phyloP scores from a whole-genome alignment of 2,329 filamentous ascomycete species.

The Alternaria sp. region DNA sequence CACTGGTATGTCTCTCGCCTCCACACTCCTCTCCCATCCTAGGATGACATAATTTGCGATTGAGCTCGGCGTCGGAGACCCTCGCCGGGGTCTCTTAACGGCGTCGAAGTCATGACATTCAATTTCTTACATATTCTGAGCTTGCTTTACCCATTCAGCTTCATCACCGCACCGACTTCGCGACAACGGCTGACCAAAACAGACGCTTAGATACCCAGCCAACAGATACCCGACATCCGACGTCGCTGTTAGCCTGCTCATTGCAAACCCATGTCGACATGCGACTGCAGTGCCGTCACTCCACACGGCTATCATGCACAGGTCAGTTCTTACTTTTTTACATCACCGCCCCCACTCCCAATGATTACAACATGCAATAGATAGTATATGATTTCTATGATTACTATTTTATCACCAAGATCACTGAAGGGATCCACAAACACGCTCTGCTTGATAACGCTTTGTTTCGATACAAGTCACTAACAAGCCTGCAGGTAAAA shows the following conservation, averaged over 20 bases:
- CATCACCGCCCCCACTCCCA: constrained; percentile 49
- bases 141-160: constrained; percentile 18
- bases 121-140: constrained; percentile 99
- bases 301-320: not conserved
- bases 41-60: constrained; percentile 99
- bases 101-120: constrained; percentile 79
- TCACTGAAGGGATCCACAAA: constrained; percentile 63
- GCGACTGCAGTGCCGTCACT: not conserved
- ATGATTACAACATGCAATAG: constrained; percentile 72
- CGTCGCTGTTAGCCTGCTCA: not conserved
- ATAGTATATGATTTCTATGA: constrained; percentile 72
- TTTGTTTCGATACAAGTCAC: constrained; percentile 10
- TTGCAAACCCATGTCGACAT: not conserved
- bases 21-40: constrained; percentile 8
- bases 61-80: constrained; percentile 84
- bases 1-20: constrained; percentile 30
- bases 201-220: not conserved
- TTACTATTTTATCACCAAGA: constrained; percentile 68
- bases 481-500: constrained; percentile 30
- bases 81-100: constrained; percentile 91
- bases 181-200: constrained; percentile 4
- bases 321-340: constrained; percentile 17
- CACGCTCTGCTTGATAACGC: constrained; percentile 16
- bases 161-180: not conserved
- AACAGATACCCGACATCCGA: not conserved